Base-by-base conservation (phyloP, 768 basidiomycete species). In the Boletus reticuloceps region DNA sequence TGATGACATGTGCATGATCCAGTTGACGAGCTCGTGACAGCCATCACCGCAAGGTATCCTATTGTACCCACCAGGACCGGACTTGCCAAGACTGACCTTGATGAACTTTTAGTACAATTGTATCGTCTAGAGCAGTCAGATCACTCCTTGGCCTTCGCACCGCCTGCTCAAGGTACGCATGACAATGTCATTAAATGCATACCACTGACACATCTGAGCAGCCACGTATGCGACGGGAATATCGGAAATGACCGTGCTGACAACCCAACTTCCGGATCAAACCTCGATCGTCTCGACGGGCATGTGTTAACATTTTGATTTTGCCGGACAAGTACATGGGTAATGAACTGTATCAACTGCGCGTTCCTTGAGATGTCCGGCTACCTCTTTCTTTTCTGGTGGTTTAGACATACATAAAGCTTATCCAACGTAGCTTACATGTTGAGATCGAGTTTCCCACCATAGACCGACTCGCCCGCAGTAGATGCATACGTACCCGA, bases 21-120 rank as follows among this genome's bases (percentile, higher is more conserved):
- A 19, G 27, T 29, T 63, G 29, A 64, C 50, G 16, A 25, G 38
- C n/a, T 32, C 14, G 16, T 11, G 6, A 5, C 19, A 63, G 62
- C 54, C 31, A 16, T 49, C 19, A 58, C 52, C 17, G 36, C 50
- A n/a, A 39, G 38, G 38, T 39, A 39, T 39, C 2, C 38, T 14
- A 14, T 14, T 39, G 9, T 39, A 8, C 14, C 14, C 17, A n/a
- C 38, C 14, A 1, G 14, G 14, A 8, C 38, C 38, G 6, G 38
- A n/a, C 8, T 39, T 6, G 9, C n/a, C 14, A n/a, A 7, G 38
- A n/a, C 38, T 14, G 38, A 39, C 38, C 8, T 7, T n/a, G 38
- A 36, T 39, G 38, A 39, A 16, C 27, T 6, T 9, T 2, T 39
- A 39, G 38, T n/a, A n/a, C n/a, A 16, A 17, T 39, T 14, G 38